Percentiles rank a stretch among this genome's conserved stretches.
Evolutionary conservation across 2,329 filamentous ascomycete species (phyloP).

Genomic region (Cordyceps tenuipes): DNA sequence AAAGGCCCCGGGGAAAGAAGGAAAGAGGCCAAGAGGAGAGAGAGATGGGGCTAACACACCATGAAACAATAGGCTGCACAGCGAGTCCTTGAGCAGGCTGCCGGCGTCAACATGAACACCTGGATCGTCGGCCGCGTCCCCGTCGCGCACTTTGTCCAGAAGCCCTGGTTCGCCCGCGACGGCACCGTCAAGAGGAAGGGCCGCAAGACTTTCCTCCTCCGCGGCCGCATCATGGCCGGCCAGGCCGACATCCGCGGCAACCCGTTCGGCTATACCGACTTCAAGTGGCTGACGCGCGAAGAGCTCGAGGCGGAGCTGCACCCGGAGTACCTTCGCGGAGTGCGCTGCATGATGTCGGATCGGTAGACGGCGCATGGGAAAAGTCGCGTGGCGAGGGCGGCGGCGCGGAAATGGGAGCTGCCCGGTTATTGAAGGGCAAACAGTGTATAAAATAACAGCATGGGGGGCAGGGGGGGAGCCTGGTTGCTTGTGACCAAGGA

Average conservation of each 20-base stretch:
- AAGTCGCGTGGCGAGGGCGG: background rate
- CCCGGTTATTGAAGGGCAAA: background rate
- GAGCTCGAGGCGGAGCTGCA: constrained; percentile 66
- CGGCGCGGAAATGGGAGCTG: background rate
- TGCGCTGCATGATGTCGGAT: constrained; percentile 78
- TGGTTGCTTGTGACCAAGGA: background rate
- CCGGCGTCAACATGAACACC: constrained; percentile 94
- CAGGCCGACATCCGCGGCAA: constrained; percentile 74
- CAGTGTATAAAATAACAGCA: constrained; percentile 5
- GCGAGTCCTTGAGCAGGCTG: constrained; percentile 66
- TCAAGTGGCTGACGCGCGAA: constrained; percentile 86
- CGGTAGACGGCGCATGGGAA: constrained; percentile 41
- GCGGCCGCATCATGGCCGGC: constrained; percentile 93
- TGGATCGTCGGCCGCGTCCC: constrained; percentile 93
- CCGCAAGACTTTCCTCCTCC: constrained; percentile 91
- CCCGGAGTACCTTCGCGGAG: constrained; percentile 60
- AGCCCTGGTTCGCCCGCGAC: constrained; percentile 39
- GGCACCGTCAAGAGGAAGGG: constrained; percentile 42
- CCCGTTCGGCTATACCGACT: constrained; percentile 66
- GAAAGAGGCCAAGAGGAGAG: too few species aligned
- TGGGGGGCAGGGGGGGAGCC: background rate
- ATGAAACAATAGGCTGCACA: constrained; percentile 62
- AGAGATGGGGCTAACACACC: background rate
- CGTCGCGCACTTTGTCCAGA: constrained; percentile 65
- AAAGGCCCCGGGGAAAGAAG: too few species aligned